Evolutionary conservation across 768 basidiomycete genomes (phyloP).

Genomic region (Suillus americanus): DNA sequence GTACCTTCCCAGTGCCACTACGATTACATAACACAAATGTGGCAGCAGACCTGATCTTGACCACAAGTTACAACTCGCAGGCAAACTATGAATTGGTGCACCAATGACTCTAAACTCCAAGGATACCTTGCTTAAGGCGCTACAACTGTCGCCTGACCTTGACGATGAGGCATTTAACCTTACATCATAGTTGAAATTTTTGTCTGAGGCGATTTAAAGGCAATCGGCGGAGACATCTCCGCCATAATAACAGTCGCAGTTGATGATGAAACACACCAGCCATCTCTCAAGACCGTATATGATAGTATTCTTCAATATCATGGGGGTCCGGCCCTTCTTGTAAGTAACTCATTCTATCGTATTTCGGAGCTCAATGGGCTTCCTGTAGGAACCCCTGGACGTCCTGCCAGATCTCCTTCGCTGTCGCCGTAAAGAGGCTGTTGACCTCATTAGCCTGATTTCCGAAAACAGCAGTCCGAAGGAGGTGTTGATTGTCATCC

Average conservation of each 20-base stretch:
- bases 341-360: constrained; percentile 2
- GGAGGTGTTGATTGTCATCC: constrained; percentile 41
- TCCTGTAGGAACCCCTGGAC: constrained; percentile 38
- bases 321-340: constrained; percentile 17
- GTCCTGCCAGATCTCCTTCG: constrained; percentile 38
- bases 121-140: constrained; percentile 15
- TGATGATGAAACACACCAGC: neutral
- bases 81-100: neutral
- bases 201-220: constrained; percentile 15
- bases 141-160: constrained; percentile 22
- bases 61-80: neutral
- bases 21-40: too few species aligned
- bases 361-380: neutral
- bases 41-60: too few species aligned
- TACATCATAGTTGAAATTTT: neutral
- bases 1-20: too few species aligned
- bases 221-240: constrained; percentile 15
- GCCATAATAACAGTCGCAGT: constrained; percentile 21
- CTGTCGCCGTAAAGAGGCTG: constrained; percentile 27
- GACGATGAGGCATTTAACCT: constrained; percentile 21
- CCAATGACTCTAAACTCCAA: constrained; percentile 4
- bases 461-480: constrained; percentile 35
- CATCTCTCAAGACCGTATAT: constrained; percentile 20
- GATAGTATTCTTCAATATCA: constrained; percentile 16
- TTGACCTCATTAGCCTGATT: constrained; percentile 34